Evolutionary conservation across 1,284 basidiomycete species (phyloP), one percentile per base, ranked within the genome.

Genomic region (Sanghuangporus weigelae): DNA sequence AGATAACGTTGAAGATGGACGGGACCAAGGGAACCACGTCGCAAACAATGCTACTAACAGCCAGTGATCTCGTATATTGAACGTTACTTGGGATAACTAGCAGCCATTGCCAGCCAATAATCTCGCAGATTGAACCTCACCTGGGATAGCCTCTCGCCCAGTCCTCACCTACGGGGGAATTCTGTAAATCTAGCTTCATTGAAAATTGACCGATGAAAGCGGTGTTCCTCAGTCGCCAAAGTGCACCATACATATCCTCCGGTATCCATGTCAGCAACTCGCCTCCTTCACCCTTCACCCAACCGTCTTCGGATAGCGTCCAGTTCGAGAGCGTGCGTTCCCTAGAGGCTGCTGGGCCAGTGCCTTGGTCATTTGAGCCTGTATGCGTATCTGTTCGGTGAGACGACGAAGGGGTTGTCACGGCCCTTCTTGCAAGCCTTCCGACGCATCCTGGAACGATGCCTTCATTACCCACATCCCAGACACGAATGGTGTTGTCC

Each of bases 401-500:
- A 3, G 19, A 44, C n/a, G 42, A 12, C 42, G 12, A 19, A 3
- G 19, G 4, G 7, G 68, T 63, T 46, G 62, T 61, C 1, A 3
- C n/a, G 21, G 68, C 59, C 10, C 1, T 39, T 12, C 44, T 54
- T 36, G 48, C 57, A 38, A 66, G 66, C 3, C 67, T 21, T 2
- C 26, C 5, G 19, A 26, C n/a, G 12, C 23, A 23, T 26, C 50
- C 50, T 2, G 42, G 42, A 98, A 5, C 2, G 31, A 51, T 16
- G 50, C 8, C 21, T 46, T 11, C 36, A 39, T 5, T 54, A 31
- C 51, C 16, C 62, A 96, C 96, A 70, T 99, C 98, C 79, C 96
- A 99, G 71, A 96, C 95, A 64, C 97, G 84, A 50, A 93, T 95
- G 63, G 97, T 98, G 84, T 95, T 98, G 81, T 99, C 99, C 19